Percentiles rank a stretch among this genome's conserved stretches.
Evolutionary conservation across 345 rosid species (phyloP).

Genomic region (Bruguiera sexangula): DNA sequence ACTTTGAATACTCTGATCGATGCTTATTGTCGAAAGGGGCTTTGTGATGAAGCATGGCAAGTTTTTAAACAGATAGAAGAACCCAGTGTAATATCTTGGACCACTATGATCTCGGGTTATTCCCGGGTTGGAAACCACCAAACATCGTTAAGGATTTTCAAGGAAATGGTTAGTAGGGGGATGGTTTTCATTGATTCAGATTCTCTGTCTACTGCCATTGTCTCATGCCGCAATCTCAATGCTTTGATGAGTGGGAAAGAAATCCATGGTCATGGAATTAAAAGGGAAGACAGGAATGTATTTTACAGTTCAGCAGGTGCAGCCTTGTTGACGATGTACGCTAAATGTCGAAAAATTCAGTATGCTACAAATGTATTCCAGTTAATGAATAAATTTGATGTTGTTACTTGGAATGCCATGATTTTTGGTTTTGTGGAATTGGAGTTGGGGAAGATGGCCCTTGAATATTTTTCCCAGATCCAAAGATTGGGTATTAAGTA

Average conservation of each 20-base stretch:
- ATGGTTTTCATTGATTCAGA: slow-evolving; percentile 25
- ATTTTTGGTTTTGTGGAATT: slow-evolving; percentile 33
- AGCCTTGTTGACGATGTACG: slow-evolving; percentile 37
- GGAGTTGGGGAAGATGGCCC: slow-evolving; percentile 23
- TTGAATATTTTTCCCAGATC: slow-evolving; percentile 30
- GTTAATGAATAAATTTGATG: slow-evolving; percentile 38
- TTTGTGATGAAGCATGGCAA: slow-evolving; percentile 32
- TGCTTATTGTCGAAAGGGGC: slow-evolving; percentile 38
- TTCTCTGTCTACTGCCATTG: slow-evolving; percentile 34
- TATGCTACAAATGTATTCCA: slow-evolving; percentile 30
- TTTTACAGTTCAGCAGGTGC: slow-evolving; percentile 37
- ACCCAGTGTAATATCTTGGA: slow-evolving; percentile 40
- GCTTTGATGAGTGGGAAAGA: slow-evolving; percentile 32
- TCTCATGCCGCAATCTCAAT: slow-evolving; percentile 28
- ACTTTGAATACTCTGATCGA: slow-evolving; percentile 37
- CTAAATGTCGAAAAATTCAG: slow-evolving; percentile 24
- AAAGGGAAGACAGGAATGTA: slow-evolving; percentile 8
- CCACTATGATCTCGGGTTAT: slow-evolving; percentile 37
- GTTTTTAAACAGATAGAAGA: slow-evolving; percentile 26
- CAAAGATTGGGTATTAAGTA: slow-evolving; percentile 20
- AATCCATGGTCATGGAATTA: slow-evolving; percentile 35
- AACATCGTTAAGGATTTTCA: slow-evolving; percentile 22
- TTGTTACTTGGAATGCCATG: slow-evolving; percentile 45
- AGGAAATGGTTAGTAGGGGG: slow-evolving; percentile 25
- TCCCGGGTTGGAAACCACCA: slow-evolving; percentile 27